phyloP scores from a whole-genome alignment of 83 land plant genomes.

The Picea abies region DNA sequence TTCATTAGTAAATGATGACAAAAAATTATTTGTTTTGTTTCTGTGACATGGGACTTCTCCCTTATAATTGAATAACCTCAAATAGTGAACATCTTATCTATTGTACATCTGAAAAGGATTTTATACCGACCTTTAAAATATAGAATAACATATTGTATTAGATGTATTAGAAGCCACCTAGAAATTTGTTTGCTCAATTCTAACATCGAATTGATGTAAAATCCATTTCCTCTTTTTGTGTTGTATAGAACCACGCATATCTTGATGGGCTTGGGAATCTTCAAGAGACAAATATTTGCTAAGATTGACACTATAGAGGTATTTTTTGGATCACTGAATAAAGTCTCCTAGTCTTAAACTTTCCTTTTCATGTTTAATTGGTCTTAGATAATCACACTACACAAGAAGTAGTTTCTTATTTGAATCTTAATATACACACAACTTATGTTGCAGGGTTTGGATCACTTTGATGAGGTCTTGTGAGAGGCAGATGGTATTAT shows the following conservation, averaged over 20 bases:
- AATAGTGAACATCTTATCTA: too few species aligned
- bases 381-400: too few species aligned
- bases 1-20: too few species aligned
- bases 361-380: neutral
- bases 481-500: slow-evolving; percentile 96
- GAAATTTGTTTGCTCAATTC: too few species aligned
- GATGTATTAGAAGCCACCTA: too few species aligned
- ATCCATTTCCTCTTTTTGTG: neutral
- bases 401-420: neutral
- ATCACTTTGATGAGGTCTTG: slow-evolving; percentile 88
- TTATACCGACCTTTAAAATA: too few species aligned
- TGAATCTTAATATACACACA: neutral
- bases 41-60: too few species aligned
- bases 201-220: neutral
- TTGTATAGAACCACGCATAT: slow-evolving; percentile 2
- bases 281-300: slow-evolving; percentile 83
- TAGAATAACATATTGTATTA: too few species aligned
- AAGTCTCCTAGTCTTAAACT: neutral
- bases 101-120: too few species aligned
- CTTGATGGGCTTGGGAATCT: slow-evolving; percentile 53
- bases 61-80: too few species aligned
- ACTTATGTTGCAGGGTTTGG: slow-evolving; percentile 57
- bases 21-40: too few species aligned
- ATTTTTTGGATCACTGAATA: neutral
- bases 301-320: slow-evolving; percentile 91